Conservation (phyloP, 1,284 basidiomycete genomes). For the Pseudozyma tsukubaensis region DNA sequence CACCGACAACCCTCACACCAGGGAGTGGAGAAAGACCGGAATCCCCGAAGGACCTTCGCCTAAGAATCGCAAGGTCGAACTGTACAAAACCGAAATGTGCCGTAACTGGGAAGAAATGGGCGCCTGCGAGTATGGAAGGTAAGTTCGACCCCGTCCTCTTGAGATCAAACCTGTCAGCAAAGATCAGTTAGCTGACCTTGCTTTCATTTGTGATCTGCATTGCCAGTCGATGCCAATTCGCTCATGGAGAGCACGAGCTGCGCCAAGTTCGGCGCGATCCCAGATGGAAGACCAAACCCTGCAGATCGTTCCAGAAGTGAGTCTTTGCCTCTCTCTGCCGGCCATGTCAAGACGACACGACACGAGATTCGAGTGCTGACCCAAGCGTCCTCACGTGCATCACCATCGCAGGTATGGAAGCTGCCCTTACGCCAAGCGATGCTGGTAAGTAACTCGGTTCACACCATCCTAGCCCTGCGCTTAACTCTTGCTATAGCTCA, state of each 20-base stretch:
- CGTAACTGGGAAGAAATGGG: constrained; percentile 93
- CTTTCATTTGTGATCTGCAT: neutral
- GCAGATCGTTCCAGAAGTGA: constrained; percentile 78
- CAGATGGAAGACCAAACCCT: constrained; percentile 93
- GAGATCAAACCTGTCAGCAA: neutral
- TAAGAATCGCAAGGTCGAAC: constrained; percentile 84
- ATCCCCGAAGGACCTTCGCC: constrained; percentile 68
- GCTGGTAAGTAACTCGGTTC: constrained; percentile 49
- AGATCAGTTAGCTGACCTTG: neutral
- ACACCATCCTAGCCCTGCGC: neutral
- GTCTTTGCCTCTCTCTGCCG: neutral
- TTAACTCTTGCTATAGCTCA: neutral
- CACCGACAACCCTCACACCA: neutral
- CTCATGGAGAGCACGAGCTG: constrained; percentile 87
- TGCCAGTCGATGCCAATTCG: constrained; percentile 58
- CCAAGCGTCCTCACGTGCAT: neutral
- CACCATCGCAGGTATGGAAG: constrained; percentile 79
- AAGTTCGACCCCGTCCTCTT: neutral
- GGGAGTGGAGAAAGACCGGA: neutral
- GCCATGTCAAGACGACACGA: too few relatives aligned
- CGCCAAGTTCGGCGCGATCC: constrained; percentile 83
- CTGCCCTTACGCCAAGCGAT: constrained; percentile 85
- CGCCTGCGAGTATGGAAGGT: constrained; percentile 79
- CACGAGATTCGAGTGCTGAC: neutral
- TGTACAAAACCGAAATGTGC: constrained; percentile 92